Evolutionary conservation across 495 filamentous ascomycete genomes (phyloP), one percentile per base, ranked within the genome.

Genomic region (Penicillium canescens): DNA sequence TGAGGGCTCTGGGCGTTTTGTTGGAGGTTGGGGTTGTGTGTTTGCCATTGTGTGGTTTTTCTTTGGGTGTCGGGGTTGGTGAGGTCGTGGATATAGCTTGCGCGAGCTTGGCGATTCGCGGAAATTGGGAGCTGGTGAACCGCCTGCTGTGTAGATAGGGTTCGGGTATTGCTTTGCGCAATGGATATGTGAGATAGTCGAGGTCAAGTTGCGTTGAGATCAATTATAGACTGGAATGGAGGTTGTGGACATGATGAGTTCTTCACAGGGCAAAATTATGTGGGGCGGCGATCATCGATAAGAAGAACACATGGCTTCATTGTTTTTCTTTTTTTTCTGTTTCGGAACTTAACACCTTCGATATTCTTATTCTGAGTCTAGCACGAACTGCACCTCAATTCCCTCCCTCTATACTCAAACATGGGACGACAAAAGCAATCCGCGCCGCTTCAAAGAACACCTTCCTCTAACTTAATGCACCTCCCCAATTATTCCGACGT

Each of bases 401-500:
- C 26, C 16, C 23, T 46, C 34, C 24, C 18, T 36, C 18, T 50
- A 7, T 46, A 8, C 13, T 40, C 44, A 50, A 18, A 61, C 61
- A 92, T 92, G 88, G 87, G 86, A 55, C 82, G 88, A 56, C 78
- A 78, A 52, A 91, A 92, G 67, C 86, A 89, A 74, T 64, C 81
- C 36, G 77, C 78, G 50, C 87, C 88, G 11, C 62, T 88, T 42
- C 83, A 84, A 66, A 79, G 87, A 65, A 78, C 82, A 48, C 72
- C 81, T 1, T 90, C 87, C 11, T 87, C 84, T 10, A 82, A 88
- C 54, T 81, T 83, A 59, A 70, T 72, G 68, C 60, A 77, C 58
- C 61, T 55, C n/a, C 65, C 67, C n/a, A 59, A 69, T 24, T 67
- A 66, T 8, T 34, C 57, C 6, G 65, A 68, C 21, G 55, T 63